phyloP scores from a whole-genome alignment of 2,329 filamentous ascomycete genomes.

The Sporothrix curviconia region DNA sequence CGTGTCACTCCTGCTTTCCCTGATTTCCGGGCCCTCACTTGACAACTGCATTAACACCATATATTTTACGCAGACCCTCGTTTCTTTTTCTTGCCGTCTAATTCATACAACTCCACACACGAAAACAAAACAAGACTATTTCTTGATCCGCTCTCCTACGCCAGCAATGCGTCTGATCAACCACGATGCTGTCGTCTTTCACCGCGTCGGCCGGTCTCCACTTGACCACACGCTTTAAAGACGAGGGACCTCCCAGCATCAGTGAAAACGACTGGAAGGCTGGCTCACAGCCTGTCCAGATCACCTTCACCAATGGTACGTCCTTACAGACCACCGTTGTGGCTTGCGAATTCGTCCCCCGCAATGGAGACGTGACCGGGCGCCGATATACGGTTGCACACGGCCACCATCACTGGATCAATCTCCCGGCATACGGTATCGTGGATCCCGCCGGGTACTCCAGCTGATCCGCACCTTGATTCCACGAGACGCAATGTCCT shows the following conservation, averaged over 20 bases:
- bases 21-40: too few relatives aligned
- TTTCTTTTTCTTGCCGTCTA: too few relatives aligned
- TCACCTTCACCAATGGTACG: constrained; percentile 15
- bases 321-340: not conserved
- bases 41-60: too few relatives aligned
- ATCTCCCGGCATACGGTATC: constrained; percentile 16
- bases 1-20: too few relatives aligned
- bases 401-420: constrained; percentile 14
- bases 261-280: constrained; percentile 12
- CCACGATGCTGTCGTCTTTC: constrained; percentile 12
- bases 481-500: not conserved
- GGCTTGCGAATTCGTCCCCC: constrained; percentile 15
- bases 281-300: not conserved
- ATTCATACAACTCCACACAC: too few relatives aligned
- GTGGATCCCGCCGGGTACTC: constrained; percentile 9
- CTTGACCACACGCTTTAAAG: constrained; percentile 17
- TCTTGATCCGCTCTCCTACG: too few relatives aligned
- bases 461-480: not conserved
- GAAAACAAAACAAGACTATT: too few relatives aligned
- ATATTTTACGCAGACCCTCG: too few relatives aligned
- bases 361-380: constrained; percentile 15
- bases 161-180: constrained; percentile 13
- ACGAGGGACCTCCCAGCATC: constrained; percentile 11
- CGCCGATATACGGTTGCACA: constrained; percentile 15
- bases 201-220: constrained; percentile 18